Evolutionary conservation across 1,284 basidiomycete species (phyloP).

Genomic region (Microbotryum violaceum): DNA sequence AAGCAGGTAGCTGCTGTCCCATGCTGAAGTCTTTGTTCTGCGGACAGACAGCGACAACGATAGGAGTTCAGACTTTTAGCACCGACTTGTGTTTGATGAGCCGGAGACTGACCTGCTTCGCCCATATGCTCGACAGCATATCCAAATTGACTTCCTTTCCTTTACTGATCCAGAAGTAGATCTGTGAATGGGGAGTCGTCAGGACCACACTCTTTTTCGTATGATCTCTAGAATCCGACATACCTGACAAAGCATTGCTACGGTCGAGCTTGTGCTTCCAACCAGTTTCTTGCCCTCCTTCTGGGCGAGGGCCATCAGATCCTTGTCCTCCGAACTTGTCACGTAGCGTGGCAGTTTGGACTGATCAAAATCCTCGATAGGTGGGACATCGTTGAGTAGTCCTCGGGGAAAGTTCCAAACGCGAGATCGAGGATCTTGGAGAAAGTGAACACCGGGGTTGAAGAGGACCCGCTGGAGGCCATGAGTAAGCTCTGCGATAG

Average conservation of each 20-base stretch:
- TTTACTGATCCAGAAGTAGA: constrained; percentile 55
- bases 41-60: not conserved
- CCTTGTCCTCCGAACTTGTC: constrained; percentile 70
- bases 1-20: constrained; percentile 71
- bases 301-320: constrained; percentile 58
- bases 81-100: not conserved
- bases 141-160: constrained; percentile 37
- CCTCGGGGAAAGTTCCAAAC: constrained; percentile 84
- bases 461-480: constrained; percentile 75
- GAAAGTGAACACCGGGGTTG: constrained; percentile 85
- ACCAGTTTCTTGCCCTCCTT: constrained; percentile 57
- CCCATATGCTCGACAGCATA: constrained; percentile 32
- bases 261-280: constrained; percentile 59
- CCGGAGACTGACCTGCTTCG: not conserved
- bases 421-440: constrained; percentile 74
- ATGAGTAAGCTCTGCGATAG: constrained; percentile 65
- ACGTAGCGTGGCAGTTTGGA: constrained; percentile 69
- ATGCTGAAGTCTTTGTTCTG: constrained; percentile 63
- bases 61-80: not conserved
- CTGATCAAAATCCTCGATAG: constrained; percentile 84
- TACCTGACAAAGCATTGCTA: constrained; percentile 30
- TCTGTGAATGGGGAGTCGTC: constrained; percentile 47
- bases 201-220: not conserved
- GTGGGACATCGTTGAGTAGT: constrained; percentile 51
- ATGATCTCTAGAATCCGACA: not conserved